Base-by-base conservation (phyloP, 805 yeast species). In the Zygoascus tannicola region DNA sequence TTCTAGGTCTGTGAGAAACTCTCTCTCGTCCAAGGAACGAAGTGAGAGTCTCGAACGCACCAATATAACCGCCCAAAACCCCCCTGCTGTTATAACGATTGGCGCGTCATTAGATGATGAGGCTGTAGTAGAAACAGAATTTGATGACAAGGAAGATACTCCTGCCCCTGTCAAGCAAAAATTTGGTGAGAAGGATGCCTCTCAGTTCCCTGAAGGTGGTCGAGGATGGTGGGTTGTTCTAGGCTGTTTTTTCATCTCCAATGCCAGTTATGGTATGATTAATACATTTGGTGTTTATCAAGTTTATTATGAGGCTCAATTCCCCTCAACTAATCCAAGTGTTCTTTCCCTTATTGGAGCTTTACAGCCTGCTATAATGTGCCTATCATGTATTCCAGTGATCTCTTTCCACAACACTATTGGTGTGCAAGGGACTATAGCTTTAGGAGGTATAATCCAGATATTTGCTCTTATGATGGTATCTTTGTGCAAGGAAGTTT, bases 201-300 rank as follows among this genome's bases (percentile, higher is more conserved):
- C 54, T 15, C 59, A 59, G 28, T 64, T 62, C 40, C 71, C 71
- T 5, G 78, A 76, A 35, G 69, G 73, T 5, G 73, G 78, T 2
- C 46, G 48, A 14, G 79, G 76, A 0, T 76, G 80, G 79, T 53
- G 72, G n/a, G 74, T 73, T 12, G 70, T 75, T 1, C 33, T 68
- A 2, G 75, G 73, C 16, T 66, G 68, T 0, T 69, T 73, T 62
- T 60, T 71, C 15, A 54, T 67, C 56, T 56, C 67, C 67, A 54
- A 70, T 52, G 57, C 73, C 46, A 71, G 80, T 0, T 78, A 74
- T 70, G 85, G 85, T 15, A 66, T 76, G 61, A 73, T 74, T 45
- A 74, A 78, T 34, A 65, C 75, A 2, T 78, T 64, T 58, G 84
- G 82, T 22, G 75, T 76, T 3, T 79, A 74, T 53, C 72, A 77